A percentile compares a stretch with the other conserved stretches of the same genome.
phyloP scores from a whole-genome alignment of 345 rosid species.

The Corchorus capsularis region DNA sequence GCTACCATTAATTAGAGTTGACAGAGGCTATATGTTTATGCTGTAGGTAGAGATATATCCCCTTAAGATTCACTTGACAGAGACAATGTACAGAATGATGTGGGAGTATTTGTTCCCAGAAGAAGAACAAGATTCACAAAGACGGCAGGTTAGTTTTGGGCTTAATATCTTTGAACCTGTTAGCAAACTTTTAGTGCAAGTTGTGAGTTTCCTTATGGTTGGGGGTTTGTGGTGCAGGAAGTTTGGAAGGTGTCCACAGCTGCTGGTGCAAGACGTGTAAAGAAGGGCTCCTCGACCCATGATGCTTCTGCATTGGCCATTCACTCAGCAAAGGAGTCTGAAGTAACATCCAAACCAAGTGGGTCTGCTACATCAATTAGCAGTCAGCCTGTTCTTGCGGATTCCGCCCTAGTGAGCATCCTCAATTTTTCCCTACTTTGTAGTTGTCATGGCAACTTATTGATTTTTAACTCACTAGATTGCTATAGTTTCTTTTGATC shows the following conservation, averaged over 20 bases:
- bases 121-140: conserved; percentile 97
- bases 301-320: conserved; percentile 61
- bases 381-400: conserved; percentile 38
- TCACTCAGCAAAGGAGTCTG: conserved; percentile 63
- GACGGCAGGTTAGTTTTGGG: conserved; percentile 71
- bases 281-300: conserved; percentile 63
- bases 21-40: conserved; percentile 18
- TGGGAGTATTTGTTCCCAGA: conserved; percentile 96
- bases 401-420: conserved; percentile 46
- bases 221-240: conserved; percentile 56
- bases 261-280: conserved; percentile 72
- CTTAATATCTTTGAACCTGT: conserved; percentile 14
- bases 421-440: conserved; percentile 2
- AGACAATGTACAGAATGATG: conserved; percentile 97
- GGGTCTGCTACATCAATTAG: conserved; percentile 35
- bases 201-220: conserved; percentile 15
- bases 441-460: conserved; percentile 10
- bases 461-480: conserved; percentile 2
- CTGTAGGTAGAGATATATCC: conserved; percentile 95
- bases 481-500: background rate
- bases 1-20: background rate
- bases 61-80: conserved; percentile 93
- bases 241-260: conserved; percentile 96
- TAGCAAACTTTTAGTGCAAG: background rate
- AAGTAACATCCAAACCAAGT: conserved; percentile 49